Base-by-base conservation (phyloP, 2,329 filamentous ascomycete genomes). In the Aureobasidium uvarum region DNA sequence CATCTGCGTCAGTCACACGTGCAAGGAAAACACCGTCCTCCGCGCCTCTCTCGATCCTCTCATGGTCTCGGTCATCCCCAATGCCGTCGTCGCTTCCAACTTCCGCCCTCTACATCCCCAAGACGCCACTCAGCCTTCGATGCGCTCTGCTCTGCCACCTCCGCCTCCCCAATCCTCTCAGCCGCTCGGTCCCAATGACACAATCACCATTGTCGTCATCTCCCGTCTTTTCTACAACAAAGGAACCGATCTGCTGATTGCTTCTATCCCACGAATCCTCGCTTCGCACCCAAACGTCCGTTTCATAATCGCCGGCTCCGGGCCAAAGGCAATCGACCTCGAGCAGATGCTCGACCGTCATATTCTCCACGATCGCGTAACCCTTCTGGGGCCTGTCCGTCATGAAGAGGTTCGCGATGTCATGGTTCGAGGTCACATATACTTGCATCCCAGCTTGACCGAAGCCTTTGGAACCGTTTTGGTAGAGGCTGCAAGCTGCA, bases 191-290 rank as follows among this genome's bases (percentile, higher is more conserved):
- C 91, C 92, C 0, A 84, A 91, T 69, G 94, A 97, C 71, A 89
- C 87, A 13, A 94, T 99, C 72, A 97, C 92, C 8, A 97, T 99
- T 66, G 92, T 99, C 1, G 94, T 99, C 23, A 96, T 99, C 68
- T 97, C 93, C 10, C 91, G 95, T 23, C 86, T 99, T 1, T 99
- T 98, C 78, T 98, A 98, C 78, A 99, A 99, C 79, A 99, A 99
- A 76, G 95, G 95, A 67, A 98, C 92, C 1, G 96, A 99, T 75
- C 85, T 99, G 0, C 85, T 99, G n/a, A 96, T 96, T 28, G 95
- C 94, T 13, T 92, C 92, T 4, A 96, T 99, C 63, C 95, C 95
- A 0, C 88, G 93, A 55, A 96, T 99, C 62, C 85, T 98, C 33
- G 89, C 92, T 58, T 86, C 88, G 16, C 91, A 99, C 74, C 90